These are phyloP conservation scores for Hibiscus syriacus DNA, from an alignment of 345 rosid genomes.

Conservation along the genomic window DNA sequence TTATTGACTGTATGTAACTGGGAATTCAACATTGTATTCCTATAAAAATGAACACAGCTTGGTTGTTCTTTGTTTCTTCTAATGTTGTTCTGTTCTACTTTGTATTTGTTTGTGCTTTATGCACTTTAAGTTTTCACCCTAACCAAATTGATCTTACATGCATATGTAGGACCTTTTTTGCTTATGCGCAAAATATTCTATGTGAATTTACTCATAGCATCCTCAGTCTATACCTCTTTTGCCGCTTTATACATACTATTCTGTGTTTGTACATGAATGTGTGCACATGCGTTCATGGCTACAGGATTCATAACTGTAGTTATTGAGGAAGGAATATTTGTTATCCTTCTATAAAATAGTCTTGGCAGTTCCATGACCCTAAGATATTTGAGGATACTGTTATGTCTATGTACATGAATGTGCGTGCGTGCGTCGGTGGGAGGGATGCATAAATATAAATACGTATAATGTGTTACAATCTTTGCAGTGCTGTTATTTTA, in stretches of 20 bases:
- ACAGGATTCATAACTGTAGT: neutral
- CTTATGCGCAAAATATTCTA: neutral
- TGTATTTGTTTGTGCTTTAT: neutral
- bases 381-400: neutral
- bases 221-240: neutral
- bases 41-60: neutral
- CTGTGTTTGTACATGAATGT: neutral
- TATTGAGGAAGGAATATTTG: no score
- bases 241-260: neutral
- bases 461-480: no score
- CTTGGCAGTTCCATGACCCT: neutral
- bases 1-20: neutral
- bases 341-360: no score
- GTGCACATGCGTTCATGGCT: neutral
- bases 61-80: neutral
- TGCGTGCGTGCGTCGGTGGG: no score
- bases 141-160: neutral
- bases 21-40: neutral
- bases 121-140: neutral
- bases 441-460: neutral
- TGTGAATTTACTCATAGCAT: neutral
- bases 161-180: neutral
- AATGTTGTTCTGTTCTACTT: neutral
- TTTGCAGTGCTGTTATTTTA: no score
- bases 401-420: neutral